phyloP scores from a whole-genome alignment of 2,329 filamentous ascomycete genomes.

The Colletotrichum camelliae region DNA sequence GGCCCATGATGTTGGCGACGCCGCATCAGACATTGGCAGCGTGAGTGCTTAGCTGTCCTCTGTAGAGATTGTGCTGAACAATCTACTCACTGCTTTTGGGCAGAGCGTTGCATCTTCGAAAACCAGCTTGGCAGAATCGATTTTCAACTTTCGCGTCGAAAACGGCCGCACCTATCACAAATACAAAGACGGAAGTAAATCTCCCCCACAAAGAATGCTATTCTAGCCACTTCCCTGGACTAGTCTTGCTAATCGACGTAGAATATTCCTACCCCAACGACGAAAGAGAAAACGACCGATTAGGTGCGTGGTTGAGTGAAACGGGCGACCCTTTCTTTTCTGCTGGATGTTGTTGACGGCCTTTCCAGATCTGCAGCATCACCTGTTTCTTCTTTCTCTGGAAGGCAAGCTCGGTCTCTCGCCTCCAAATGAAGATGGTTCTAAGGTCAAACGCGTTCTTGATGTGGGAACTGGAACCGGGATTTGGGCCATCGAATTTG shows the following conservation, averaged over 20 bases:
- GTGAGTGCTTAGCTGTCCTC: accelerated
- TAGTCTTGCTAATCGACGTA: neutral
- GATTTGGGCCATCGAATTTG: neutral
- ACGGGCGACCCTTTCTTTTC: neutral
- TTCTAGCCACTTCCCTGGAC: neutral
- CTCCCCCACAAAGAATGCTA: no score
- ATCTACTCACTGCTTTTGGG: neutral
- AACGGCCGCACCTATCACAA: neutral
- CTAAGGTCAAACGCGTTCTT: neutral
- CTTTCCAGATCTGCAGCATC: neutral
- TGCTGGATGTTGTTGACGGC: neutral
- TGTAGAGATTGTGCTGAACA: accelerated
- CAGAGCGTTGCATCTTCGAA: neutral
- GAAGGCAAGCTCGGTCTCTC: neutral
- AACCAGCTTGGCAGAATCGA: neutral
- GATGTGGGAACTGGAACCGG: neutral
- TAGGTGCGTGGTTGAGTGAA: neutral
- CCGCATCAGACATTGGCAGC: neutral
- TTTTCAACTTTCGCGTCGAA: neutral
- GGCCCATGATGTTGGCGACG: neutral
- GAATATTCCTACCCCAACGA: neutral
- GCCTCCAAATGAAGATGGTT: neutral
- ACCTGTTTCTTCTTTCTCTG: neutral
- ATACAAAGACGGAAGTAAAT: neutral
- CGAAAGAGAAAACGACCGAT: neutral